Evolutionary conservation across 2,329 filamentous ascomycete genomes (phyloP), one percentile per base, ranked within the genome.

Genomic region (Dichotomopilus funicola): DNA sequence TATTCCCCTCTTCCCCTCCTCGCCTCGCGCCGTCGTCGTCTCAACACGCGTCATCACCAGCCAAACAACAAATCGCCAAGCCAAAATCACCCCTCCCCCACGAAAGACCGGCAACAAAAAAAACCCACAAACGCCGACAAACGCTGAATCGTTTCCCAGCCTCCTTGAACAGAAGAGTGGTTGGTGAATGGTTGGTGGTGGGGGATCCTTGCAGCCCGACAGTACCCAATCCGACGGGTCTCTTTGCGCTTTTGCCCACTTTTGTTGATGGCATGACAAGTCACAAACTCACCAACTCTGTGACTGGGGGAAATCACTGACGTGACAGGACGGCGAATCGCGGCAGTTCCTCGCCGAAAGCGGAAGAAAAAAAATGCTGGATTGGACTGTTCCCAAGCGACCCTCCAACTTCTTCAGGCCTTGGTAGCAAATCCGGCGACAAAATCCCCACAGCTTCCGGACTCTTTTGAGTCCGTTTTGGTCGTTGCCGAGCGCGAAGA

Each of bases 221-320:
- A 46, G 43, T 59, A 57, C 58, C 67, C 67, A 69, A 68, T 70
- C 57, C 65, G 50, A 62, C 51, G 54, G 63, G 58, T 65, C 5
- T 65, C 64, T 59, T 54, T 51, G 66, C 63, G 19, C 3, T 65
- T 66, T 64, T 67, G 55, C 37, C 61, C 58, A 56, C 59, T 66
- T 59, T 27, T 27, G 19, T 27, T 27, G 19, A 27, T 27, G 19
- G 19, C 19, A 27, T 27, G 19, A 27, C 3, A 27, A 27, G 19
- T 27, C 19, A 27, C 19, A 27, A 27, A 3, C 19, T 27, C 19
- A 27, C 19, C 2, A 27, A 27, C 19, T 27, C 19, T 27, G 19
- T 27, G 19, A 27, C 19, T 27, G 19, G 19, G 19, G 19, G 19
- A 51, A 33, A n/a, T 31, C 42, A 44, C 42, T 44, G 42, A 47